Conservation (phyloP, 1,284 basidiomycete genomes). For the Ustilago cynodontis region DNA sequence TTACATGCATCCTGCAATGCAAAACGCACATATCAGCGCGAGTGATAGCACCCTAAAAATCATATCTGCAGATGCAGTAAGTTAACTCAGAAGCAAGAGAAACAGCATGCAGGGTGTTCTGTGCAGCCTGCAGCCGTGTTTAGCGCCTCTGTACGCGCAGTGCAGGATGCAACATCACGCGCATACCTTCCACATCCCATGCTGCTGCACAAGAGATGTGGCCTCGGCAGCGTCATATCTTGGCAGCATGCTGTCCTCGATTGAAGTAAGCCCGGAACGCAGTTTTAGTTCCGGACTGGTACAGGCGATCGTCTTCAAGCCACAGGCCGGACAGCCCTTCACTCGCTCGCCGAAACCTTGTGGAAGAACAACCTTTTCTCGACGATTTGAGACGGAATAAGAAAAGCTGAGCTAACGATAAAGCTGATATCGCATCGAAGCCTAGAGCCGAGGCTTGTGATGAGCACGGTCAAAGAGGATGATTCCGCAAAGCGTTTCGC, state of each 20-base stretch:
- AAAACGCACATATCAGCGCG: neutral
- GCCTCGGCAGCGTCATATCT: constrained; percentile 1
- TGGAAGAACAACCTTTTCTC: neutral
- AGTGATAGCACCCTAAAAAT: constrained; percentile 8
- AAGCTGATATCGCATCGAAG: neutral
- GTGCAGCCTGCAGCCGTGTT: neutral
- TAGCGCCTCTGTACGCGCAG: neutral
- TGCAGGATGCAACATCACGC: constrained; percentile 10
- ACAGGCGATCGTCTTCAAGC: neutral
- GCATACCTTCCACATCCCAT: neutral
- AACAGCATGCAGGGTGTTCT: constrained; percentile 2
- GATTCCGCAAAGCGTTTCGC: neutral
- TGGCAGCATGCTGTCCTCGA: neutral
- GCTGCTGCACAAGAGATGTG: neutral
- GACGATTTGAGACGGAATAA: too few relatives aligned
- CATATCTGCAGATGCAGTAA: constrained; percentile 4
- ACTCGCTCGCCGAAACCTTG: neutral
- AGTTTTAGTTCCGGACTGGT: constrained; percentile 4
- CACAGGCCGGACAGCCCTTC: neutral
- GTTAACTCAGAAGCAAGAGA: too few relatives aligned
- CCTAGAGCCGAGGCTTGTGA: neutral
- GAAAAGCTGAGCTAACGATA: neutral
- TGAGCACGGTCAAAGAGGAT: neutral
- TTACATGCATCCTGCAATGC: neutral
- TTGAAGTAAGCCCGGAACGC: neutral